Base-by-base conservation (phyloP, 2,329 filamentous ascomycete genomes). In the Madurella mycetomatis region DNA sequence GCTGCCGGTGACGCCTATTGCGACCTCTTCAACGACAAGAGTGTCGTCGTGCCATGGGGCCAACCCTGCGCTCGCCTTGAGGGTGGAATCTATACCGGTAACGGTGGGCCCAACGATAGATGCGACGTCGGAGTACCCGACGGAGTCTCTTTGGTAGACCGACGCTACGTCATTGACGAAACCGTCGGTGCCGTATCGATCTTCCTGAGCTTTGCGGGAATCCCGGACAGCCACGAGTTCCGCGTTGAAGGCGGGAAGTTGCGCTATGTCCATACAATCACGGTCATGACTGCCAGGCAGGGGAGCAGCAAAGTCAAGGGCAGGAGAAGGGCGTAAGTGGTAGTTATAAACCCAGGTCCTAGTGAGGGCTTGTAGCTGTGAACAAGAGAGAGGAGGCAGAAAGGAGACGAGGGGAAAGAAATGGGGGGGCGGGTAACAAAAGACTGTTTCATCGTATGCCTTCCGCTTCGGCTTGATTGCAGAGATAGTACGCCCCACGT, bases 111-210 rank as follows among this genome's bases (percentile, higher is more conserved):
- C 1, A 56, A 58, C 42, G 61, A 63, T 31, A 61, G 51, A 18
- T 67, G 65, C 40, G 57, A 63, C n/a, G 58, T 65, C 9, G 64
- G 60, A 2, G 58, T 66, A n/a, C 66, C 67, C 12, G 61, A 53
- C 42, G 61, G 54, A 1, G 64, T 64, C 31, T 37, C 55, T 34
- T 57, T 67, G 2, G 54, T 55, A 5, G 59, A 66, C 51, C 50
- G 65, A n/a, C 61, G 64, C 5, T 67, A 68, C 54, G 60, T 68
- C 11, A 61, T 69, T 39, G 66, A 69, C 47, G 66, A 68, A 58
- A 62, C 59, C 25, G 56, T 63, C 7, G 66, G 66, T 4, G 57
- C 59, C 1, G 65, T 67, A 16, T 62, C 60, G 32, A 56, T 66
- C 2, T 66, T 67, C 18, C 39, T 67, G 41, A 62, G 60, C 9